Base-by-base conservation (phyloP, 164 flowering plant species). In the Annona squamosa region DNA sequence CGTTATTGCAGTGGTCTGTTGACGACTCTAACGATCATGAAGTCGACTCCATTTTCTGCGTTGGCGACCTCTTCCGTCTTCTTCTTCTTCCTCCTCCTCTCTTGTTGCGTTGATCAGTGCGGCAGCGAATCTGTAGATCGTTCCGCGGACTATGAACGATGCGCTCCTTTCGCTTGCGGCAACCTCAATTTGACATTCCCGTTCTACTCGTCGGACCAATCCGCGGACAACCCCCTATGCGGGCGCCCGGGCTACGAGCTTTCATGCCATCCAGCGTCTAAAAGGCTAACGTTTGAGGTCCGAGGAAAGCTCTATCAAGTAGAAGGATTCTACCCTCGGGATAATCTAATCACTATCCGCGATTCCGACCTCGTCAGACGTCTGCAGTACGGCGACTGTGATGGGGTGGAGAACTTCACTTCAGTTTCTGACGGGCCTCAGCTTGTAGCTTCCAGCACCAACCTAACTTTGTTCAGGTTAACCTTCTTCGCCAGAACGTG, bases 131-230 rank as follows among this genome's bases (percentile, higher is more conserved):
- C 74, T 5, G 63, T 48, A 4, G 9, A 70, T 26, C 41, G 12
- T 10, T 41, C 75, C 18, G 0, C 2, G 45, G 12, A 61, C 72
- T 69, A 75, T 48, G 64, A 72, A 10, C 19, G 9, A 12, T 78
- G 81, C 48, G 47, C 48, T 3, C 81, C 81, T 0, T 72, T 67
- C 71, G 1, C 0, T 0, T 78, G 81, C 46, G 76, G 78, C 44
- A 69, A 69, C 67, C n/a, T 72, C 41, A 75, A 9, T 75, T 64
- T 78, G 71, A 26, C 71, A 37, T 78, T 75, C 68, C 81, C 81
- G 26, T 78, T 78, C 72, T 78, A 69, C 70, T 10, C 69, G 26
- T 26, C 18, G 13, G 16, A 10, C 0, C 48, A 18, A 43, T 12
- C 45, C 1, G 13, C 46, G 5, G 26, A 13, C 43, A 17, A 4